phyloP scores from a whole-genome alignment of 805 yeast genomes.

The Wickerhamomyces queroliae region DNA sequence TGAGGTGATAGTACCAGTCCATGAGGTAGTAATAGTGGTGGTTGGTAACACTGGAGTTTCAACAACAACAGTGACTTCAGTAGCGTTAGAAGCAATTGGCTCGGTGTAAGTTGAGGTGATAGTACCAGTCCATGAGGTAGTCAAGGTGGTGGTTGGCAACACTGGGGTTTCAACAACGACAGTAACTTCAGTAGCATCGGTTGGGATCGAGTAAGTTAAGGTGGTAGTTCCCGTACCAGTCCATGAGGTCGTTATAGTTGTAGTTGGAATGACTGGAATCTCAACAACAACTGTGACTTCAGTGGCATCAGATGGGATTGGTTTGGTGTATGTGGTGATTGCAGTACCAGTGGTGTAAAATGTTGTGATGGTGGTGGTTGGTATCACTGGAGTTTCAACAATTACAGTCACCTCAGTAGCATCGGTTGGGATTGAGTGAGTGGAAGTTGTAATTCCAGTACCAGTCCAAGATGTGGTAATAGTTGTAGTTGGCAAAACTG shows the following conservation, averaged over 20 bases:
- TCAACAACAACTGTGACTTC: neutral
- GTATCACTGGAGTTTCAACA: conserved; percentile 1
- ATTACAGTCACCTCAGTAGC: neutral
- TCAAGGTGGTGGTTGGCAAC: too few relatives aligned
- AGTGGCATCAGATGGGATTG: neutral
- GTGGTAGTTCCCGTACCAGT: neutral
- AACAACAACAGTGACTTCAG: too few relatives aligned
- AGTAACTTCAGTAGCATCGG: neutral
- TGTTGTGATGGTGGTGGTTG: neutral
- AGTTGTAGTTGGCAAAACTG: neutral
- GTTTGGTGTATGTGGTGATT: neutral
- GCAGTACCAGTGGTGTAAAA: neutral
- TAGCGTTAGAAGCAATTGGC: too few relatives aligned
- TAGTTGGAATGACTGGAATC: neutral
- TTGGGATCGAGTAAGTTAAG: neutral
- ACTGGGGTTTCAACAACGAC: neutral
- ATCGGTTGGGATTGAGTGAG: neutral
- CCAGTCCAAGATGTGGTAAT: neutral
- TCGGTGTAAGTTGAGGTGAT: too few relatives aligned
- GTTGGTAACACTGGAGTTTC: too few relatives aligned
- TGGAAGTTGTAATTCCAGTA: neutral
- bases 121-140: too few relatives aligned
- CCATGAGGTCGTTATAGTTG: neutral
- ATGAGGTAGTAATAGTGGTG: too few relatives aligned
- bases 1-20: too few relatives aligned